Evolutionary conservation across 176 grass and related monocot species (phyloP).

Genomic region (Aegilops longissima): DNA sequence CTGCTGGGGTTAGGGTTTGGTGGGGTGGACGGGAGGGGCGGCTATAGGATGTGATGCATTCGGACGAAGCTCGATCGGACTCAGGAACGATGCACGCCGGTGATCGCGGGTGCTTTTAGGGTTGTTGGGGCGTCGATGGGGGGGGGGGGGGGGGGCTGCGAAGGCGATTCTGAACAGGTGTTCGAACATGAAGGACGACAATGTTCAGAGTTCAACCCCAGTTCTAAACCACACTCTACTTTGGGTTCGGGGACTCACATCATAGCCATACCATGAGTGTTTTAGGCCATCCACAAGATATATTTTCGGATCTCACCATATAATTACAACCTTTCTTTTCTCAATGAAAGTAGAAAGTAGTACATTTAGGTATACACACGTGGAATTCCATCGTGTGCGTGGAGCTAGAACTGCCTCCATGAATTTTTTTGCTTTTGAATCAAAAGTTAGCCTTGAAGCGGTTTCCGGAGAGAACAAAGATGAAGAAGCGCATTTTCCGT

Average conservation of each 20-base stretch:
- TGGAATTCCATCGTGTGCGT: too few relatives aligned
- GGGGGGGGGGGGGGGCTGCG: too few relatives aligned
- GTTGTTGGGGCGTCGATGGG: neutral
- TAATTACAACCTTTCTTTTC: neutral
- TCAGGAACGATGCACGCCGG: neutral
- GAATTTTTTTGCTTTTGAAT: too few relatives aligned
- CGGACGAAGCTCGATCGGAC: neutral
- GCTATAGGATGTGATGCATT: neutral
- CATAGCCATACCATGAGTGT: too few relatives aligned
- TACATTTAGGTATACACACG: too few relatives aligned
- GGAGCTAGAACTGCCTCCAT: too few relatives aligned
- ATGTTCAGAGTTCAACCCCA: neutral
- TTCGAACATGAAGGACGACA: neutral
- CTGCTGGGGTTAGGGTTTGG: neutral
- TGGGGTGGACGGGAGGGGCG: too few relatives aligned
- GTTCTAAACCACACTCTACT: neutral
- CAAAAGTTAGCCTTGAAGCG: neutral
- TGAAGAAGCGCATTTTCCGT: neutral
- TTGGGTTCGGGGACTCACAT: neutral
- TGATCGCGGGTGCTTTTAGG: neutral
- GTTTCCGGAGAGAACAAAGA: neutral
- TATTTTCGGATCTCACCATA: too few relatives aligned
- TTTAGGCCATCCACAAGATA: too few relatives aligned
- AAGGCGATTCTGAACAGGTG: neutral
- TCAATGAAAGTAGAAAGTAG: neutral